phyloP scores from a whole-genome alignment of 2,329 filamentous ascomycete species.

The Colletotrichum tamarilloi region DNA sequence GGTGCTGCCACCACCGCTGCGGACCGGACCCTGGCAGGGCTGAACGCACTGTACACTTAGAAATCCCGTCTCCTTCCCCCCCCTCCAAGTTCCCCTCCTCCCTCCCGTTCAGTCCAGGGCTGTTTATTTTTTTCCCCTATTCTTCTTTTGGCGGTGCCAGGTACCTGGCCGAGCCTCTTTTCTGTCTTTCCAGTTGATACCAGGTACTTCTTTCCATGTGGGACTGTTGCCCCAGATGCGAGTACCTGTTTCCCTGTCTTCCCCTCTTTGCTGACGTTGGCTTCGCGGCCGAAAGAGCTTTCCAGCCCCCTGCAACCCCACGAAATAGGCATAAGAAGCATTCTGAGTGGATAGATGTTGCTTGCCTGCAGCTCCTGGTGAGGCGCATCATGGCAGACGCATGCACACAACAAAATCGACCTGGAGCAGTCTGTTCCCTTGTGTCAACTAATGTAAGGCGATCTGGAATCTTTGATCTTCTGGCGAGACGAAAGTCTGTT shows the following conservation, averaged over 20 bases:
- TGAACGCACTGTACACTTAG: slow-evolving; percentile 22
- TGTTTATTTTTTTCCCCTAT: background rate
- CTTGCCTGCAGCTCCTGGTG: slow-evolving; percentile 10
- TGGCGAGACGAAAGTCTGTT: slow-evolving; percentile 6
- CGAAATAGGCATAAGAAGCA: slow-evolving; percentile 11
- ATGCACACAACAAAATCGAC: background rate
- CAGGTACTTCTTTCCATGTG: slow-evolving; percentile 21
- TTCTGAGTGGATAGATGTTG: background rate
- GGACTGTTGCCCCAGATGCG: background rate
- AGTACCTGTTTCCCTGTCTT: slow-evolving; percentile 19
- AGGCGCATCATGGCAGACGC: slow-evolving; percentile 22
- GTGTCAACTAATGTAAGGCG: slow-evolving; percentile 1
- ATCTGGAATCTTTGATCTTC: background rate
- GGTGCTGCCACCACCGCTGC: background rate
- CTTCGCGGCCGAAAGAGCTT: slow-evolving; percentile 6
- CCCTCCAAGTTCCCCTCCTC: background rate
- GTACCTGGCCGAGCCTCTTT: slow-evolving; percentile 19
- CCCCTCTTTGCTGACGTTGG: slow-evolving; percentile 31
- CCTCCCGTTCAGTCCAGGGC: background rate
- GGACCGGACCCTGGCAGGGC: slow-evolving; percentile 35
- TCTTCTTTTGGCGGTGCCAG: background rate
- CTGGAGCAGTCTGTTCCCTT: background rate
- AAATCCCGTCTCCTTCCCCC: slow-evolving; percentile 9
- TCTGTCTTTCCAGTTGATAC: slow-evolving; percentile 17
- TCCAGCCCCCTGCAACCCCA: slow-evolving; percentile 29